These are phyloP conservation scores for Aspergillus cejpii DNA, from an alignment of 2,329 filamentous ascomycete species.

Conservation along the genomic window DNA sequence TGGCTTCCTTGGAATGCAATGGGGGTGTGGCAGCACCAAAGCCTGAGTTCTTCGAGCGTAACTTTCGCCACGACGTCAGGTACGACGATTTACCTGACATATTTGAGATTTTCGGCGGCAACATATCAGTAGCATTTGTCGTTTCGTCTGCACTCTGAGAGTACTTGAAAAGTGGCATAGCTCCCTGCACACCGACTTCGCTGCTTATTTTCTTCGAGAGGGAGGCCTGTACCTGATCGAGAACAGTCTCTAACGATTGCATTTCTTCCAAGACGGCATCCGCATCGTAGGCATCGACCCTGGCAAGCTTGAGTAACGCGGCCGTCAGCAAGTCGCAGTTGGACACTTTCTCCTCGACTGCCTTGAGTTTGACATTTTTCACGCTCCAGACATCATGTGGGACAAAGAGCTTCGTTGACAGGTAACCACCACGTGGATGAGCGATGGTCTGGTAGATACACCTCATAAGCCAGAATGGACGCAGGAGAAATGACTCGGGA, in stretches of 20 bases:
- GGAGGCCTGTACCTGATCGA: slow-evolving; percentile 75
- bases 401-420: slow-evolving; percentile 86
- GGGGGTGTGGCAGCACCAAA: slow-evolving; percentile 43
- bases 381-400: slow-evolving; percentile 91
- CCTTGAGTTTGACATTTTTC: slow-evolving; percentile 86
- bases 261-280: slow-evolving; percentile 91
- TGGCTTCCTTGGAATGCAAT: slow-evolving; percentile 40
- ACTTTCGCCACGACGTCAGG: slow-evolving; percentile 79
- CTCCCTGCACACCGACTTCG: slow-evolving; percentile 78
- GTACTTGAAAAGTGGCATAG: slow-evolving; percentile 66
- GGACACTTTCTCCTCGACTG: slow-evolving; percentile 85
- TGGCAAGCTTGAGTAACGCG: slow-evolving; percentile 72
- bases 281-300: slow-evolving; percentile 82
- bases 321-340: slow-evolving; percentile 88
- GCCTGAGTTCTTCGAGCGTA: slow-evolving; percentile 81
- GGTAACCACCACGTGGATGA: slow-evolving; percentile 83
- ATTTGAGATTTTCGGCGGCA: slow-evolving; percentile 48
- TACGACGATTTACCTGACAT: slow-evolving; percentile 64
- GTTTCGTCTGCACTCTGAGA: slow-evolving; percentile 46
- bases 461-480: slow-evolving; percentile 97
- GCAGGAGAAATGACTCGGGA: slow-evolving; percentile 77
- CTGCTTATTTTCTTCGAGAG: slow-evolving; percentile 81
- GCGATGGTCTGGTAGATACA: slow-evolving; percentile 86
- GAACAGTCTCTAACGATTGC: slow-evolving; percentile 74
- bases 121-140: slow-evolving; percentile 29